These are phyloP conservation scores for Pseudogymnoascus sp. DNA, from an alignment of 2,329 filamentous ascomycete species.

Conservation along the genomic window DNA sequence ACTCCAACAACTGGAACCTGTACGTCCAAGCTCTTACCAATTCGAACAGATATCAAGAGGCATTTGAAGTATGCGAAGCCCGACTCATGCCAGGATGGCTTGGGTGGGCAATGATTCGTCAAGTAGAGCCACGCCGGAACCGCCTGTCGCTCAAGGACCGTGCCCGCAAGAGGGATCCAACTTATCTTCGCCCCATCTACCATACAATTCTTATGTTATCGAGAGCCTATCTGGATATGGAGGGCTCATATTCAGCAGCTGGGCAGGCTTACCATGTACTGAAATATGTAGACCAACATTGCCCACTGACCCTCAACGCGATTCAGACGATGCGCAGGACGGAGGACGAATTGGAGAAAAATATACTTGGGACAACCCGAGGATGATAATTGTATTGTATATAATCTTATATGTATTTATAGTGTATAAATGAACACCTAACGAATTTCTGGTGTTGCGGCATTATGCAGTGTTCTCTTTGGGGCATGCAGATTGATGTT, in stretches of 20 bases:
- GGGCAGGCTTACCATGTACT: constrained; percentile 19
- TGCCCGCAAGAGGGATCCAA: constrained; percentile 18
- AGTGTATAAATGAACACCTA: neutral
- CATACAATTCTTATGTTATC: constrained; percentile 26
- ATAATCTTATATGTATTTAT: constrained; percentile 5
- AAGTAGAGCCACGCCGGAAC: constrained; percentile 20
- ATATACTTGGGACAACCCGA: constrained; percentile 5
- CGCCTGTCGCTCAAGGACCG: constrained; percentile 22
- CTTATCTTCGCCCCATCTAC: constrained; percentile 24
- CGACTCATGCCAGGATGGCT: constrained; percentile 72
- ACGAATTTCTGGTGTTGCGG: neutral
- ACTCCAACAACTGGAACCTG: constrained; percentile 73
- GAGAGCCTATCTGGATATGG: constrained; percentile 23
- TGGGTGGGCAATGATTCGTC: constrained; percentile 51
- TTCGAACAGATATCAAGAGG: constrained; percentile 52
- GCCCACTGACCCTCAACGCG: constrained; percentile 25
- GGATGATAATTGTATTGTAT: constrained; percentile 6
- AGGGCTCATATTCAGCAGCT: constrained; percentile 23
- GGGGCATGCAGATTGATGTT: neutral
- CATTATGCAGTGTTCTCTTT: neutral
- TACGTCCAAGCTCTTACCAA: constrained; percentile 62
- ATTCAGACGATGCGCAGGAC: constrained; percentile 26
- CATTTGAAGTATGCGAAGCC: constrained; percentile 68
- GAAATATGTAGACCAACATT: constrained; percentile 22
- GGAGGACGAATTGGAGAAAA: constrained; percentile 22